phyloP scores from a whole-genome alignment of 2,329 filamentous ascomycete genomes.

The Aspergillus puulaauensis region DNA sequence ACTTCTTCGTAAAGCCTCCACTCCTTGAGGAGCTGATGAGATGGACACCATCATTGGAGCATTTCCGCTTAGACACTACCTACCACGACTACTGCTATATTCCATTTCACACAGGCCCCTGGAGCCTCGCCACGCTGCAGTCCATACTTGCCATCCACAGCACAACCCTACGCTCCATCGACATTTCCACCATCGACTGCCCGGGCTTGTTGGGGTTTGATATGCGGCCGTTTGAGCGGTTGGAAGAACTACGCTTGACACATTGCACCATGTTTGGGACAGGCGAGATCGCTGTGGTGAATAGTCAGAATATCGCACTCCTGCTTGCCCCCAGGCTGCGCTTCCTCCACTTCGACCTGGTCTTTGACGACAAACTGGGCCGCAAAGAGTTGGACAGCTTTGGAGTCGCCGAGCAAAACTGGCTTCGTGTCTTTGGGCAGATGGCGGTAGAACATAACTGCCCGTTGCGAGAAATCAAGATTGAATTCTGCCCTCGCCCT shows the following conservation, averaged over 20 bases:
- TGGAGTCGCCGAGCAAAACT: background rate
- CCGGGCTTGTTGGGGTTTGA: background rate
- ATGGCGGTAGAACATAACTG: background rate
- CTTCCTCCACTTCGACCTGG: background rate
- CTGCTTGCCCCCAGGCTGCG: background rate
- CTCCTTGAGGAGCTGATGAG: background rate
- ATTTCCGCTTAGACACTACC: background rate
- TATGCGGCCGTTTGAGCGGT: background rate
- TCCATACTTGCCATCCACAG: background rate
- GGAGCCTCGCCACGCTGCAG: slow-evolving; percentile 2
- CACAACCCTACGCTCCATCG: background rate
- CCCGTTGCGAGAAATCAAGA: background rate
- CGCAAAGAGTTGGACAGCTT: background rate
- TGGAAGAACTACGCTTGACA: background rate
- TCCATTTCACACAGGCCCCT: background rate
- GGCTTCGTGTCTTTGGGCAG: background rate
- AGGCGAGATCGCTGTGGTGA: background rate
- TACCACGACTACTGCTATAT: background rate
- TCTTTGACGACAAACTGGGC: background rate
- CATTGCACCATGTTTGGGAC: background rate
- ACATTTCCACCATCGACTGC: background rate
- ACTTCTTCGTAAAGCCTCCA: background rate
- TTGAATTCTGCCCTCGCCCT: background rate
- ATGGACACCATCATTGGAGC: background rate
- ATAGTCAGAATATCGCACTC: background rate